These are phyloP conservation scores for Lophiotrema nucula DNA, from an alignment of 495 filamentous ascomycete genomes.

Conservation along the genomic window DNA sequence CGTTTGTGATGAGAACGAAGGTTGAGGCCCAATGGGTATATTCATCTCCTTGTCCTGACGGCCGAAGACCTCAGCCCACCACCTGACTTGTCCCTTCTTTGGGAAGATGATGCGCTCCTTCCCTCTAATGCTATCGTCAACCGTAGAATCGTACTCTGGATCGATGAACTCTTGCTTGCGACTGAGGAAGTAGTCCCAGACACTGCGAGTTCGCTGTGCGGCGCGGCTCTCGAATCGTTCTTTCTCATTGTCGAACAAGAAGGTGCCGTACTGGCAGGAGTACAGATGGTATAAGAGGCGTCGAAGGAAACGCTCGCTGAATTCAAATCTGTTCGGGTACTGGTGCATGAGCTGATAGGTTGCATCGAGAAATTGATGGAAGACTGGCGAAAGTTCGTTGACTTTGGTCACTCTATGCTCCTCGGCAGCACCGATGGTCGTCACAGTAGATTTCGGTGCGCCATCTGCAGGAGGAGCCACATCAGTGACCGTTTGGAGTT, in stretches of 20 bases:
- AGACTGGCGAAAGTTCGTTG: constrained; percentile 92
- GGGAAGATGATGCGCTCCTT: constrained; percentile 86
- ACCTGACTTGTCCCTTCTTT: constrained; percentile 63
- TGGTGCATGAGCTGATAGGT: constrained; percentile 89
- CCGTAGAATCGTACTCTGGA: constrained; percentile 67
- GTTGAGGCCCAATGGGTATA: constrained; percentile 43
- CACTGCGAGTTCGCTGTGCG: constrained; percentile 73
- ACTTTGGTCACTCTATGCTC: constrained; percentile 57
- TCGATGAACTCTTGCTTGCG: constrained; percentile 78
- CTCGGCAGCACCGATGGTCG: constrained; percentile 44
- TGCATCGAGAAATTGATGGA: constrained; percentile 97
- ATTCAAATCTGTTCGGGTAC: constrained; percentile 89
- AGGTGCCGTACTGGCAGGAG: constrained; percentile 95
- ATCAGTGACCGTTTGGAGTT: constrained; percentile 48
- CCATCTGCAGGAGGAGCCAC: constrained; percentile 45
- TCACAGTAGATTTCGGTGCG: constrained; percentile 21
- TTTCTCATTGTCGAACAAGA: constrained; percentile 92
- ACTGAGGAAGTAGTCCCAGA: constrained; percentile 93
- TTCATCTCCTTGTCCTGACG: constrained; percentile 93
- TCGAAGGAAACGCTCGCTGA: constrained; percentile 91
- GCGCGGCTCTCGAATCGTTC: constrained; percentile 75
- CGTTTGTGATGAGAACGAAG: constrained; percentile 1
- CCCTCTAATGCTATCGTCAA: constrained; percentile 75
- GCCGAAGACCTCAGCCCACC: constrained; percentile 91
- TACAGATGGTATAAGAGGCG: constrained; percentile 92